Evolutionary conservation across 768 basidiomycete species (phyloP).

Genomic region (Psilocybe cyanescens): DNA sequence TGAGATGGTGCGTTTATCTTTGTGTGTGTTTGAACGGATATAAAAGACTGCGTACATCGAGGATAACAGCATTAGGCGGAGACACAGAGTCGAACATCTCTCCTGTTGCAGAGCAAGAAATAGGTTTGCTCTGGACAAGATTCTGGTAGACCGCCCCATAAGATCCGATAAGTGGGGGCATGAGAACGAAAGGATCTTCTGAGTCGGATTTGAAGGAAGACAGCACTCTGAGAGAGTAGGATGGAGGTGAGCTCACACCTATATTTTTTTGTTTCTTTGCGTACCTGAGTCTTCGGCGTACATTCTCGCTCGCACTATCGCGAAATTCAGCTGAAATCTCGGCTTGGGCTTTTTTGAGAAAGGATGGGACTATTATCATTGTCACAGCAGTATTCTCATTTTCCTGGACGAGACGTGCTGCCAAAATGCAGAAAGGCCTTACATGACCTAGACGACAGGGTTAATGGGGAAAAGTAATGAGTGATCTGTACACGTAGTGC

Average conservation of each 20-base stretch:
- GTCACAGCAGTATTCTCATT: conserved; percentile 2
- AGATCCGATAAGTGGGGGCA: neutral
- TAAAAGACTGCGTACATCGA: neutral
- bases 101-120: neutral
- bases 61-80: neutral
- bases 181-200: neutral
- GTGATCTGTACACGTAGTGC: neutral
- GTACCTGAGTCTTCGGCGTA: conserved; percentile 5
- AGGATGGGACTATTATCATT: neutral
- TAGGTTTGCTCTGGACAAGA: neutral
- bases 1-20: no score
- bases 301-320: neutral
- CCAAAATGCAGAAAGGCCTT: conserved; percentile 10
- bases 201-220: neutral
- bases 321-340: conserved; percentile 7
- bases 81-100: neutral
- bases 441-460: neutral
- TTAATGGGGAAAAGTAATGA: neutral
- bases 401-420: conserved; percentile 8
- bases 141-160: neutral
- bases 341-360: conserved; percentile 1
- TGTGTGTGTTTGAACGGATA: no score
- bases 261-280: neutral
- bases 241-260: neutral
- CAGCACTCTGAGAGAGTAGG: neutral